These are phyloP conservation scores for Thraustotheca clavata DNA, from an alignment of 352 stramenopile species.

Conservation along the genomic window DNA sequence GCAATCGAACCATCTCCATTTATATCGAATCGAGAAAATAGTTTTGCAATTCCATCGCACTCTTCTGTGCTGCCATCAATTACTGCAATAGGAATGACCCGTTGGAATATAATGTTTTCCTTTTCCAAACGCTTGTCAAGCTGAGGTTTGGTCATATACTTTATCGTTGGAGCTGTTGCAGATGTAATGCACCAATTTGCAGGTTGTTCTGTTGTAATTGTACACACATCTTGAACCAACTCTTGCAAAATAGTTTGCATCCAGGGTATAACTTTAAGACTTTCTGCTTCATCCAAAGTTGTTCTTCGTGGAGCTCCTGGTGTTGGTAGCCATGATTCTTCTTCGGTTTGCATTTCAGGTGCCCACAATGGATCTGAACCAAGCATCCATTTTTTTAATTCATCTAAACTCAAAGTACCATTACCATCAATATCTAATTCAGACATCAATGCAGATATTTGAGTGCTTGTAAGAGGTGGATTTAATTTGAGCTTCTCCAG, in stretches of 20 bases:
- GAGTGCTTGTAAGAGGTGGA: conserved; percentile 37
- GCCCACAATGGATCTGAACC: not conserved
- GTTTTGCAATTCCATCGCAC: conserved; percentile 1
- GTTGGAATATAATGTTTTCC: conserved; percentile 13
- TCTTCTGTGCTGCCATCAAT: conserved; percentile 11
- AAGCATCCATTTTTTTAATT: conserved; percentile 60
- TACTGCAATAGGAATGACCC: not conserved
- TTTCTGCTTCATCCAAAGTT: not conserved
- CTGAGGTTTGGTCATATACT: not conserved
- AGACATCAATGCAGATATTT: conserved; percentile 38
- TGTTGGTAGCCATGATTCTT: not conserved
- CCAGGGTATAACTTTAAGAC: not conserved
- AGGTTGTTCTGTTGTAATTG: not conserved
- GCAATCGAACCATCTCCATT: conserved; percentile 18
- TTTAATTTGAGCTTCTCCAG: conserved; percentile 42
- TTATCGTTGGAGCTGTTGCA: not conserved
- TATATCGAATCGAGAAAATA: conserved; percentile 24
- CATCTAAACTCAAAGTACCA: conserved; percentile 48
- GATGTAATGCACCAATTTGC: not conserved
- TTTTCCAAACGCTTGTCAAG: not conserved
- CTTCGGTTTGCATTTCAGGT: not conserved
- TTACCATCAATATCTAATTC: conserved; percentile 69
- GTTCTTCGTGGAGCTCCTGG: not conserved
- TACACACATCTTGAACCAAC: not conserved
- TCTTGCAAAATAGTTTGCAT: conserved; percentile 4